Conservation (phyloP, 2,329 filamentous ascomycete species). For the Xenoacremonium recifei region DNA sequence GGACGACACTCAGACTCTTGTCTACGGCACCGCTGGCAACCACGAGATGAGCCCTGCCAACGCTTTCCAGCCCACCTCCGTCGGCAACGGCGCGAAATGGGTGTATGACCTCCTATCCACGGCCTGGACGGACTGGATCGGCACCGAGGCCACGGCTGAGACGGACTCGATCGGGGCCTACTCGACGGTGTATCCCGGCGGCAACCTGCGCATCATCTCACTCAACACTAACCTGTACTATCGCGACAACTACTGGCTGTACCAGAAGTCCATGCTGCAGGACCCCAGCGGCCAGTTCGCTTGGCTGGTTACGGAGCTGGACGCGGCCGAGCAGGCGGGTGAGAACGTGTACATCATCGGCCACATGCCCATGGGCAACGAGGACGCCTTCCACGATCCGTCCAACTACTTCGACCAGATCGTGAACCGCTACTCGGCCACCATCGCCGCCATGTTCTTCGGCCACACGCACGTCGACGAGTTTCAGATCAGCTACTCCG, state of each 20-base stretch:
- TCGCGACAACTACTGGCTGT: slow-evolving; percentile 56
- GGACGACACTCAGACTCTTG: slow-evolving; percentile 37
- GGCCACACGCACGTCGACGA: slow-evolving; percentile 58
- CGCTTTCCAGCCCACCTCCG: slow-evolving; percentile 42
- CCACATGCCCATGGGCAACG: slow-evolving; percentile 53
- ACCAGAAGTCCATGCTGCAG: slow-evolving; percentile 45
- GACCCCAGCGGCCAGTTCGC: slow-evolving; percentile 52
- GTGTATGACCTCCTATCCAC: slow-evolving; percentile 48
- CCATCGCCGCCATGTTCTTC: slow-evolving; percentile 56
- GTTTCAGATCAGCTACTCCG: slow-evolving; percentile 53
- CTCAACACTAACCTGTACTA: slow-evolving; percentile 62
- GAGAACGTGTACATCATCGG: slow-evolving; percentile 58
- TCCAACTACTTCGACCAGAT: slow-evolving; percentile 54
- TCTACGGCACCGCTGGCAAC: slow-evolving; percentile 56
- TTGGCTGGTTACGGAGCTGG: slow-evolving; percentile 54
- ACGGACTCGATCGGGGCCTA: slow-evolving; percentile 47
- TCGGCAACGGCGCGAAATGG: slow-evolving; percentile 46
- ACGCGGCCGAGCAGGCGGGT: slow-evolving; percentile 48
- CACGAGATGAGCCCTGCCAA: slow-evolving; percentile 56
- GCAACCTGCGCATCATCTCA: slow-evolving; percentile 55
- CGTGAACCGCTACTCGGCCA: slow-evolving; percentile 50
- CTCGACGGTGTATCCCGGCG: slow-evolving; percentile 42
- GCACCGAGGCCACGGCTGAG: slow-evolving; percentile 26
- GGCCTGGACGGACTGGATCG: slow-evolving; percentile 49
- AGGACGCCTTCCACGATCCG: slow-evolving; percentile 51